Evolutionary conservation across 495 filamentous ascomycete genomes (phyloP), one percentile per base, ranked within the genome.

Genomic region (Terfezia boudieri): DNA sequence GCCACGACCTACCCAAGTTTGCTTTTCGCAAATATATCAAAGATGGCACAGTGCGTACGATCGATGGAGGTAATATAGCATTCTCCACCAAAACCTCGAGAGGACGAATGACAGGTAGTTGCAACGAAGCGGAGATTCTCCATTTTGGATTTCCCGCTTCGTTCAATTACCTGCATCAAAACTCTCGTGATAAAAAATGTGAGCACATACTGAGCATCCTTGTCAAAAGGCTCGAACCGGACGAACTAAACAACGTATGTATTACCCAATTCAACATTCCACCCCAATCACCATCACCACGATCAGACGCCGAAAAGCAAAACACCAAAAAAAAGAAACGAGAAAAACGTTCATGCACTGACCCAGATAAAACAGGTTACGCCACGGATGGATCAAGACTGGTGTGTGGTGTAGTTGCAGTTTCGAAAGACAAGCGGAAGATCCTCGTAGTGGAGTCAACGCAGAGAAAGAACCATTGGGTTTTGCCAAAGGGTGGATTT

Each of bases 401-500:
- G 51, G 92, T 98, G 56, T 88, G 90, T 48, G 90, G 90, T 56
- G 80, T 96, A 38, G 92, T 98, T 36, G 86, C 92, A 67, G 74
- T 81, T 60, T 83, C 78, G 64, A 57, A 68, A 57, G 81, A 84
- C 67, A 82, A 80, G 63, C 81, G 76, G 57, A 74, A 81, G 68
- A 90, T 98, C 53, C 74, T 98, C 62, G 74, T 98, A 67, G 92
- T 96, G 61, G 84, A 94, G 69, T 94, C 88, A 49, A 85, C 82
- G 52, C 76, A 84, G 53, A 83, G 87, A 58, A 71, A 71, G 56
- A 77, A 76, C 55, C 85, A 84, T 57, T 98, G 92, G 90, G 89
- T 98, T 41, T 73, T 98, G 54, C 90, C 90, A 53, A 98, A 98
- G 67, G 90, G 90, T 60, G 90, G 90, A 54, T 98, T 92, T 84